phyloP scores from a whole-genome alignment of 2,329 filamentous ascomycete species.

The Colletotrichum gloeosporioides region DNA sequence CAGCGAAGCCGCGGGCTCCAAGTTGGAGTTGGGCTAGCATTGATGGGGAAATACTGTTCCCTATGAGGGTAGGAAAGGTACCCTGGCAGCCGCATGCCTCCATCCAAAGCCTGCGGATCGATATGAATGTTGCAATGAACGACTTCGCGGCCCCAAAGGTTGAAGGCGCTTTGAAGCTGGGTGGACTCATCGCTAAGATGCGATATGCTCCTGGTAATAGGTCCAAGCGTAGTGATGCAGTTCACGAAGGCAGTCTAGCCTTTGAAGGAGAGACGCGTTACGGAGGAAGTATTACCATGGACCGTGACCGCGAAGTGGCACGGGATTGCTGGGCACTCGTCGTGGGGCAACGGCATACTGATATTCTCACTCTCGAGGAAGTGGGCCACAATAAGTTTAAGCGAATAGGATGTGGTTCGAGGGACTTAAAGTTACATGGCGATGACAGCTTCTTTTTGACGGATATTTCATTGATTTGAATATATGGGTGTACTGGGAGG shows the following conservation, averaged over 20 bases:
- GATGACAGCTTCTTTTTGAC: too few species aligned
- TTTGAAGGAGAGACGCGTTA: background rate
- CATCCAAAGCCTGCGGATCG: background rate
- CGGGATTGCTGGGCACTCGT: background rate
- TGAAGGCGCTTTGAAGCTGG: background rate
- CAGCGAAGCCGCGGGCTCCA: background rate
- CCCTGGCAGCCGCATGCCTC: background rate
- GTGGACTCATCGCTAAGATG: background rate
- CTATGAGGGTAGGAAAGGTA: background rate
- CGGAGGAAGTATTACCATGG: background rate
- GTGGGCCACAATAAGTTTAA: too few species aligned
- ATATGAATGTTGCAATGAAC: background rate
- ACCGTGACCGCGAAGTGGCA: background rate
- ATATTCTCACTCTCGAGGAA: too few species aligned
- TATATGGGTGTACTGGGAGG: background rate
- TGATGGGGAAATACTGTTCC: background rate
- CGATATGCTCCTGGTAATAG: background rate
- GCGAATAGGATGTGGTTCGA: background rate
- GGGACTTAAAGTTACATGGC: background rate
- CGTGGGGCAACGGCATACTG: too few species aligned
- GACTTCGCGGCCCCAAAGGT: background rate
- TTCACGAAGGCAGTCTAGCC: background rate
- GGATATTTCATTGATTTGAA: too few species aligned
- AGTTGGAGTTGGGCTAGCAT: background rate
- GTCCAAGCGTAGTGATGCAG: background rate